Evolutionary conservation across 768 basidiomycete species (phyloP), one percentile per base, ranked within the genome.

Genomic region (Porphyrellus cyaneotinctus): DNA sequence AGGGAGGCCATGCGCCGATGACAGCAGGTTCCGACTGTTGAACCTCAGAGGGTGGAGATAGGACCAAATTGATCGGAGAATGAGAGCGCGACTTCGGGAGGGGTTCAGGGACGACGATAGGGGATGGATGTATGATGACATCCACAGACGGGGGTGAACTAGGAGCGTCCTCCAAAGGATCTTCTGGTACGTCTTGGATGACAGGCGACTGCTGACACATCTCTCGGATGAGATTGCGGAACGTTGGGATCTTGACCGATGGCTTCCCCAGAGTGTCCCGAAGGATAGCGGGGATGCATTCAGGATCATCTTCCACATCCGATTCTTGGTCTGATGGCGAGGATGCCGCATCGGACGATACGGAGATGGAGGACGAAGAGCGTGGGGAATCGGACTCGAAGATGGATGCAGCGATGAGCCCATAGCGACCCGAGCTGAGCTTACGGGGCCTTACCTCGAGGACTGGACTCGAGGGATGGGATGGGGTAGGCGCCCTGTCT

Each of bases 371-470:
- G 24, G 75, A 75, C 2, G 73, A 68, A 6, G 68, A 67, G 13
- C 54, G 51, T 0, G 58, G 38, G 4, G 61, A 67, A 32, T 63
- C 66, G 3, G 70, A 68, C 33, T 67, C 64, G 17, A 42, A 1
- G 43, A 64, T 63, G 14, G 62, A 60, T 33, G 69, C 61, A 33
- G 71, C 64, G 63, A 77, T 75, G 28, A 86, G 68, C 4, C 85
- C 85, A 64, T 84, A 88, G 49, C 84, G 80, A 12, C 85, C 85
- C n/a, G 82, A 75, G 48, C 61, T 66, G 12, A 73, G 65, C 56
- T 63, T 69, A n/a, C 65, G 60, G 14, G 62, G 57, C 47, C 55
- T 68, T 58, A 4, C 2, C 20, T 37, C 52, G 59, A 59, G 47
- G 28, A 51, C 52, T 48, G 60, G 71, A 64, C 39, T 75, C 57